Percentiles rank a stretch among this genome's conserved stretches.
These are phyloP conservation scores for Neopestalotiopsis sp. DNA, from an alignment of 2,329 filamentous ascomycete species.

Conservation along the genomic window DNA sequence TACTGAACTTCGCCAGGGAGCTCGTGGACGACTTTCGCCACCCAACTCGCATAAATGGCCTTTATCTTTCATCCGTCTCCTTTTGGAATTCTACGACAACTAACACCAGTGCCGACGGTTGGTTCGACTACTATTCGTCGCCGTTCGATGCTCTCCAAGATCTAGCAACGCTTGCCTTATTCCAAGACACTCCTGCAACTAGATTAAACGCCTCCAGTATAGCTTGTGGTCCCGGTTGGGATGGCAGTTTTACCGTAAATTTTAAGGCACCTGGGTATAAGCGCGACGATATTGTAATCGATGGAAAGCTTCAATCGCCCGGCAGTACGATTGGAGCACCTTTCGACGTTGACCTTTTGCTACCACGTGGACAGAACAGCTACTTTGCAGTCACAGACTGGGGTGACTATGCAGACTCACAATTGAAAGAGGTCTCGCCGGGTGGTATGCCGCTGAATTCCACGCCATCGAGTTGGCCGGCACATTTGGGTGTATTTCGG, in stretches of 20 bases:
- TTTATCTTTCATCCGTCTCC: neutral
- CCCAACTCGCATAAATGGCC: neutral
- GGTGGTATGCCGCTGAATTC: constrained; percentile 36
- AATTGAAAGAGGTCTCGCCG: constrained; percentile 32
- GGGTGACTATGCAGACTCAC: constrained; percentile 38
- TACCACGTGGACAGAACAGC: too few relatives aligned
- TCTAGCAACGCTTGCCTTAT: neutral
- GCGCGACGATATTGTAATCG: neutral
- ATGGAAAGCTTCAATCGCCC: too few relatives aligned
- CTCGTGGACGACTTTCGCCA: neutral
- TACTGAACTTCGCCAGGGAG: neutral
- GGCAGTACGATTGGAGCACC: too few relatives aligned
- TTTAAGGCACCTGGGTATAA: neutral
- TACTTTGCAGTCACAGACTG: constrained; percentile 31
- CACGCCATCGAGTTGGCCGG: constrained; percentile 29
- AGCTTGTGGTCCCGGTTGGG: neutral
- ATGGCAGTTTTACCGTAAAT: neutral
- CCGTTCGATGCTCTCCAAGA: neutral
- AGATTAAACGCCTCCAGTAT: neutral
- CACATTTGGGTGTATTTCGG: constrained; percentile 40
- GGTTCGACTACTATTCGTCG: neutral
- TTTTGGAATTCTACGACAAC: neutral
- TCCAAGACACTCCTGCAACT: neutral
- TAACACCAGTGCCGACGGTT: neutral
- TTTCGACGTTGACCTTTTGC: too few relatives aligned